A percentile compares a stretch with the other conserved stretches of the same genome.
Conservation (phyloP, 495 filamentous ascomycete genomes). For the Pyrenopolyporus hunteri region DNA sequence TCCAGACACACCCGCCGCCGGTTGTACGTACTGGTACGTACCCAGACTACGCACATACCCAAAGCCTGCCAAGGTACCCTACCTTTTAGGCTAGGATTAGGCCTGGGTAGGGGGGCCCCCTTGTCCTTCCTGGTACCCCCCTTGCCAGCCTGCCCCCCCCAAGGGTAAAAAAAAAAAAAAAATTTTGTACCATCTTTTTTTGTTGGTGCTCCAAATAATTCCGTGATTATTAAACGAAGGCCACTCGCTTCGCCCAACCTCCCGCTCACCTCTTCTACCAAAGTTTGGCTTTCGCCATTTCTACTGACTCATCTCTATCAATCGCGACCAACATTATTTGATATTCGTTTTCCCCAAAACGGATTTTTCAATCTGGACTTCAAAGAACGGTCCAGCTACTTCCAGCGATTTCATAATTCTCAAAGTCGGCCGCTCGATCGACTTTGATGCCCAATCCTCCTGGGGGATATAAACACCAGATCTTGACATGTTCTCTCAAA, state of each 20-base stretch:
- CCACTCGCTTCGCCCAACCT: conserved; percentile 40
- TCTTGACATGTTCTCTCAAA: conserved; percentile 59
- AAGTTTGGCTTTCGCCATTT: conserved; percentile 45
- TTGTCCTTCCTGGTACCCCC: conserved; percentile 14
- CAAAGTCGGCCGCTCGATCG: conserved; percentile 39
- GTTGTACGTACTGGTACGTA: conserved; percentile 10
- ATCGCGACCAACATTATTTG: conserved; percentile 29
- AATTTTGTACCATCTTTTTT: conserved; percentile 15
- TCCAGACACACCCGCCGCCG: conserved; percentile 21
- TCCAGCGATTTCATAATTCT: conserved; percentile 39
- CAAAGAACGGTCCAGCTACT: conserved; percentile 36
- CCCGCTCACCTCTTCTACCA: conserved; percentile 34
- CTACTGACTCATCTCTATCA: conserved; percentile 39
- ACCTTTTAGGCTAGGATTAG: conserved; percentile 39
- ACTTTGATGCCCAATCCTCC: conserved; percentile 42
- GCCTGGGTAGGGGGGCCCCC: conserved; percentile 24
- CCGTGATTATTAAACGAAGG: conserved; percentile 41
- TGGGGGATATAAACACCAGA: conserved; percentile 47
- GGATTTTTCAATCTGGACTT: conserved; percentile 38
- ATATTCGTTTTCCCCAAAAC: conserved; percentile 21
- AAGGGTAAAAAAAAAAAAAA: conserved; percentile 30
- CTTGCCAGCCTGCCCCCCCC: conserved; percentile 20
- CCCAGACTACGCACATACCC: conserved; percentile 19
- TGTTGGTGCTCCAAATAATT: conserved; percentile 34
- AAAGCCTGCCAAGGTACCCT: conserved; percentile 31